Evolutionary conservation across 257 asterid species (phyloP).

Genomic region (Coffea canephora): DNA sequence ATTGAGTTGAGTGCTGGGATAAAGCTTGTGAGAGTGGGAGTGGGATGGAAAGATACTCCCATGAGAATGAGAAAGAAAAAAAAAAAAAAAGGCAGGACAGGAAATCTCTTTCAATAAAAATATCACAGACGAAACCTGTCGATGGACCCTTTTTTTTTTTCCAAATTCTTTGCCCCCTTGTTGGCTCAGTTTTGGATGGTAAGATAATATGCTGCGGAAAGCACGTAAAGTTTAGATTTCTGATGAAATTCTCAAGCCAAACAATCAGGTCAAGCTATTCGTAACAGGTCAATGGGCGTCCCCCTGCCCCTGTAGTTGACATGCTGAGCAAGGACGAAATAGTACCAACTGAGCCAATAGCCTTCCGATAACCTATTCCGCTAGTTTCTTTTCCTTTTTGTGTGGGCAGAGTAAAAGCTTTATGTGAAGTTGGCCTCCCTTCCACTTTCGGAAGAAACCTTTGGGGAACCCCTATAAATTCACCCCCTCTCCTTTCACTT

Average conservation of each 20-base stretch:
- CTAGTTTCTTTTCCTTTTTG: background rate
- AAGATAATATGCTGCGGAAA: background rate
- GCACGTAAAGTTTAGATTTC: background rate
- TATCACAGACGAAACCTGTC: background rate
- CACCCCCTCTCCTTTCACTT: conserved; percentile 40
- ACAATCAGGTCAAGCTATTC: background rate
- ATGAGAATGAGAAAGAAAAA: background rate
- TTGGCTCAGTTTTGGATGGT: conserved; percentile 12
- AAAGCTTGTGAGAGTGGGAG: background rate
- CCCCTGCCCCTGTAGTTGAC: background rate
- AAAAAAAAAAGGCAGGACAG: background rate
- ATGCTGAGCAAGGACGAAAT: background rate
- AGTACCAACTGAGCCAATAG: background rate
- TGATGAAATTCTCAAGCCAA: background rate
- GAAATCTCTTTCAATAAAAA: background rate
- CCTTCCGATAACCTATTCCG: conserved; percentile 5
- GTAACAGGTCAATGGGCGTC: background rate
- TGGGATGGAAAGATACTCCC: background rate
- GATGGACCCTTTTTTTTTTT: background rate
- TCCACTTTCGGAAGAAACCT: conserved; percentile 7
- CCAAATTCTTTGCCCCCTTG: background rate
- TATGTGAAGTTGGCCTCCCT: conserved; percentile 18
- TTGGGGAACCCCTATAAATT: conserved; percentile 52
- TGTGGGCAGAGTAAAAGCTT: conserved; percentile 9
- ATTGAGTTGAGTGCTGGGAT: background rate